Base-by-base conservation (phyloP, 2,329 filamentous ascomycete genomes). In the Alternaria gansuensis region DNA sequence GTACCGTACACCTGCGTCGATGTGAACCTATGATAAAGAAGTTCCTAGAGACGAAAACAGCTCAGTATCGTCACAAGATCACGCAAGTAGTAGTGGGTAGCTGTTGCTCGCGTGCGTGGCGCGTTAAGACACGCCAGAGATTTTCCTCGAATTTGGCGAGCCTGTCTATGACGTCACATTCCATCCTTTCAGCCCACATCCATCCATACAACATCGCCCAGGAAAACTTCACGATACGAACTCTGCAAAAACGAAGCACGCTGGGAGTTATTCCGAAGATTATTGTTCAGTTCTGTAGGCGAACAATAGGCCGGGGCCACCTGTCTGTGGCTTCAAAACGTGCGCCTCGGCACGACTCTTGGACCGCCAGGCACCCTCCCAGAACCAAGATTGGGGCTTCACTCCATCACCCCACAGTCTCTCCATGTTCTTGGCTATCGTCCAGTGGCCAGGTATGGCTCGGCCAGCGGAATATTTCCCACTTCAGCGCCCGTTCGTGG, bases 401-500 rank as follows among this genome's bases (percentile, higher is more conserved):
- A 53, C 39, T 33, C 14, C 49, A 44, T 45, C 39, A 51, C 28
- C 40, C 49, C 49, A 46, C 34, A 51, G 14, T 36, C n/a, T 37
- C 33, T 28, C 46, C 57, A 17, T 23, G 24, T 5, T 29, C 34
- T 36, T 56, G 52, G 13, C 29, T 5, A 41, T 28, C 14, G 34
- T 21, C 5, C 21, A 13, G n/a, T 17, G 41, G 26, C 43, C 51
- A 33, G 34, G 36, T 17, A 24, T 34, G 48, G 40, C 49, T 53
- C 43, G 59, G 54, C 28, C 48, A 48, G 41, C 63, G 59, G 63
- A 26, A 2, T 45, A 62, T 55, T 61, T 21, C 51, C 28, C 48
- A 24, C 46, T 51, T 54, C 54, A 31, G 55, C 24, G 2, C 13
- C 37, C n/a, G 44, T 62, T 64, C 62, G 61, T 65, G 62, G 62